Evolutionary conservation across 352 stramenopile genomes (phyloP).

Genomic region (Phytophthora sansomeana): DNA sequence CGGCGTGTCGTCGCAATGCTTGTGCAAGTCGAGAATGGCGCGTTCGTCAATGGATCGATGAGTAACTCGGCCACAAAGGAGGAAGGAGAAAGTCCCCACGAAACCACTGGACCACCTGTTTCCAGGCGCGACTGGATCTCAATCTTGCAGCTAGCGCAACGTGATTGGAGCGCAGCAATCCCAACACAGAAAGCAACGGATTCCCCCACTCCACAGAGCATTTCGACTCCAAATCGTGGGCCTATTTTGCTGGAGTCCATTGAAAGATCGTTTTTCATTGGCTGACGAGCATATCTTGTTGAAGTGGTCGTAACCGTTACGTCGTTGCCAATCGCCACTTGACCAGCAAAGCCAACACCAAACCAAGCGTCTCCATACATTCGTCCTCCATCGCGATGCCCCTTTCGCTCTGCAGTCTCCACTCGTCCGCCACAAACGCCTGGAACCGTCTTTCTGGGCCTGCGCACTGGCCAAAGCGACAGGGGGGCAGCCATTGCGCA

Average conservation of each 20-base stretch:
- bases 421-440: conserved; percentile 11
- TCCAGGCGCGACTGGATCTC: conserved; percentile 27
- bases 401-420: conserved; percentile 24
- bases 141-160: background rate
- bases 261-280: conserved; percentile 20
- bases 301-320: conserved; percentile 34
- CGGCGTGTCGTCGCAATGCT: conserved; percentile 1
- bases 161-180: background rate
- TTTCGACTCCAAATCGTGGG: too few species aligned
- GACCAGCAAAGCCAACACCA: too few species aligned
- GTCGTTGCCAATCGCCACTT: conserved; percentile 8
- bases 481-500: conserved; percentile 10
- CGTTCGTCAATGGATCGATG: background rate
- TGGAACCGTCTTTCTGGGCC: conserved; percentile 40
- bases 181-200: conserved; percentile 29
- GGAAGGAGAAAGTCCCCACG: background rate
- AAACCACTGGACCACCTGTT: conserved; percentile 18
- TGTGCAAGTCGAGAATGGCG: conserved; percentile 6
- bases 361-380: conserved; percentile 6
- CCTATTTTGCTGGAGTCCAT: too few species aligned
- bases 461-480: conserved; percentile 32
- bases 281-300: conserved; percentile 22
- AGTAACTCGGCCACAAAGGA: background rate
- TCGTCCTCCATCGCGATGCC: conserved; percentile 4
- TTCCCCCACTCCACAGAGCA: too few species aligned